Evolutionary conservation across 1,139 yeast species (phyloP).

Genomic region (Scheffersomyces titani): DNA sequence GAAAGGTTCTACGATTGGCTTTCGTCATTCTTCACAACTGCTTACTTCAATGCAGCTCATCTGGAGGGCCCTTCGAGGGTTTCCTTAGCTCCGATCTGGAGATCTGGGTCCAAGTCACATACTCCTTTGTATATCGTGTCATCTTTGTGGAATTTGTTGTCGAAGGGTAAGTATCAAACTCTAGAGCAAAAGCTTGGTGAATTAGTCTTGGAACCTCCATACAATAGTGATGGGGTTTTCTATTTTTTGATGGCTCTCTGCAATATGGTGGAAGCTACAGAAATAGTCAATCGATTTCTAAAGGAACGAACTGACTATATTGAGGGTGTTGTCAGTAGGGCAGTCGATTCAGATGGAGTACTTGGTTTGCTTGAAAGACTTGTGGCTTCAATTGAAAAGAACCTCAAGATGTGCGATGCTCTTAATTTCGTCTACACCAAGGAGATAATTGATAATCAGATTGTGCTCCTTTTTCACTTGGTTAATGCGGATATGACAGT

Average conservation of each 20-base stretch:
- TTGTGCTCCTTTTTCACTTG: conserved; percentile 2
- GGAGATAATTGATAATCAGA: conserved; percentile 18
- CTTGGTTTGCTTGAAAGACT: conserved; percentile 11
- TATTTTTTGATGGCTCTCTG: conserved; percentile 36
- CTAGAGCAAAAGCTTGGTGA: conserved; percentile 37
- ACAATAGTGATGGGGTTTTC: conserved; percentile 43
- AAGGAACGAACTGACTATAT: background rate
- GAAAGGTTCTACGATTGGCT: conserved; percentile 40
- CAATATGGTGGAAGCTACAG: conserved; percentile 19
- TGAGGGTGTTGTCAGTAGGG: background rate
- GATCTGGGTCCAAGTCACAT: conserved; percentile 37
- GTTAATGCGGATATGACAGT: background rate
- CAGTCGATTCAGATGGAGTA: conserved; percentile 5
- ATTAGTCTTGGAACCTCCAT: conserved; percentile 46
- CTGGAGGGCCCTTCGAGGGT: conserved; percentile 9
- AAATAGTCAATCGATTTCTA: conserved; percentile 9
- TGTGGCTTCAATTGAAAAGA: conserved; percentile 17
- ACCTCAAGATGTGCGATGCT: conserved; percentile 30
- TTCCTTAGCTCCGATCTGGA: conserved; percentile 39
- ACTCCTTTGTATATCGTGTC: conserved; percentile 41
- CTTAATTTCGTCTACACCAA: conserved; percentile 31
- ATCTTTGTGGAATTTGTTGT: conserved; percentile 37
- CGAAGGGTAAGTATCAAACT: conserved; percentile 23
- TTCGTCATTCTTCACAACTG: conserved; percentile 24
- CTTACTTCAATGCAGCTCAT: conserved; percentile 9